phyloP scores from a whole-genome alignment of 495 filamentous ascomycete species.

The Daldinia decipiens region DNA sequence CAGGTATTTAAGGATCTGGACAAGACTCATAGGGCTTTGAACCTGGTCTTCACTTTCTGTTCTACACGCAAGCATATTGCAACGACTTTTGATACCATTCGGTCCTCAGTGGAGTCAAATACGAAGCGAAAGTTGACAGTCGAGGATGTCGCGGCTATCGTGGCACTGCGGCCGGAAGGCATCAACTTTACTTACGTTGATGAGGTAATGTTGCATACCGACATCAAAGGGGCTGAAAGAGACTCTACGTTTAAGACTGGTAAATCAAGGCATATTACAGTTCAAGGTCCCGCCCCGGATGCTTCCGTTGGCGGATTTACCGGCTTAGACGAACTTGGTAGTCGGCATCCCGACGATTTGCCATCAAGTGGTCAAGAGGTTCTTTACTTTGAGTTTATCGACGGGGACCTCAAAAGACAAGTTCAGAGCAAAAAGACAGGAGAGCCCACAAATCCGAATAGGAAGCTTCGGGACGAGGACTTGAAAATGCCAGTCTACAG shows the following conservation, averaged over 20 bases:
- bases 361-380: slow-evolving; percentile 66
- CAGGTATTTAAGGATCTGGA: slow-evolving; percentile 74
- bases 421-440: slow-evolving; percentile 75
- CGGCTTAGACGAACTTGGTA: slow-evolving; percentile 54
- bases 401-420: slow-evolving; percentile 88
- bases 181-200: slow-evolving; percentile 90
- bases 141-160: slow-evolving; percentile 85
- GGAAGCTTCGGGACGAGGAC: slow-evolving; percentile 76
- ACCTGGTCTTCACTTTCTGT: slow-evolving; percentile 93
- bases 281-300: slow-evolving; percentile 56
- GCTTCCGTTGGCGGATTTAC: slow-evolving; percentile 61
- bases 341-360: slow-evolving; percentile 47
- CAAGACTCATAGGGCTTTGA: slow-evolving; percentile 84
- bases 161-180: slow-evolving; percentile 76
- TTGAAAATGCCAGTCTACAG: slow-evolving; percentile 94
- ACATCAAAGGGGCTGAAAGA: slow-evolving; percentile 72
- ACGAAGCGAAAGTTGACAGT: slow-evolving; percentile 74
- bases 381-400: slow-evolving; percentile 90
- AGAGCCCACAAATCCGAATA: slow-evolving; percentile 70
- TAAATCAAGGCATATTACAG: slow-evolving; percentile 53
- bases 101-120: slow-evolving; percentile 83
- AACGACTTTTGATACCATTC: slow-evolving; percentile 90
- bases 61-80: slow-evolving; percentile 90
- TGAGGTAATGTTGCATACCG: slow-evolving; percentile 79
- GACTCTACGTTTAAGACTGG: slow-evolving; percentile 62